A percentile compares a stretch with the other conserved stretches of the same genome.
Evolutionary conservation across 208 protist species (phyloP).

Genomic region (Leishmania lainsoni): DNA sequence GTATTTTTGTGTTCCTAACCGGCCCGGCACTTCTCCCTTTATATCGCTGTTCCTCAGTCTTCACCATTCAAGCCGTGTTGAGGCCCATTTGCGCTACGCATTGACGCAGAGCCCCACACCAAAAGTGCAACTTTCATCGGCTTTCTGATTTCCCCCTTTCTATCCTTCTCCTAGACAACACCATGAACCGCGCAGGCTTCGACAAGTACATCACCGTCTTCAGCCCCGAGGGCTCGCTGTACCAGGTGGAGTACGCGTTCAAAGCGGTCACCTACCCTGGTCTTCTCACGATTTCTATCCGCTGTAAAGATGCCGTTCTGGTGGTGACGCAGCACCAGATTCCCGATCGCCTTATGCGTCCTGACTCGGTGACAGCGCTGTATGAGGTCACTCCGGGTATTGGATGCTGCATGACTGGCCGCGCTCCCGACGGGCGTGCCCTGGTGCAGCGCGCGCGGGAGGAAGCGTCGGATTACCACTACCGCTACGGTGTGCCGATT

Average conservation of each 20-base stretch:
- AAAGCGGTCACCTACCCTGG: conserved; percentile 97
- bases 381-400: conserved; percentile 95
- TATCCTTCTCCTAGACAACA: conserved; percentile 1
- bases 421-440: conserved; percentile 90
- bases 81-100: background rate
- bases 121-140: background rate
- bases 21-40: background rate
- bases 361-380: conserved; percentile 95
- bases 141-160: background rate
- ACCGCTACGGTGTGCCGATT: conserved; percentile 96
- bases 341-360: conserved; percentile 97
- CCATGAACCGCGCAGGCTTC: conserved; percentile 91
- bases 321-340: conserved; percentile 98
- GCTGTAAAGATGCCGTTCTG: conserved; percentile 94
- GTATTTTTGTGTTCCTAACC: background rate
- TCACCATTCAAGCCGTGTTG: background rate
- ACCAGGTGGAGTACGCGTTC: conserved; percentile 99
- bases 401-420: conserved; percentile 96
- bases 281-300: conserved; percentile 96
- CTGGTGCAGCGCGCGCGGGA: conserved; percentile 94
- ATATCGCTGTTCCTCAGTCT: background rate
- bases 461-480: conserved; percentile 96
- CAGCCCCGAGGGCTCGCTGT: conserved; percentile 98
- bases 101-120: background rate
- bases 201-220: conserved; percentile 99